Evolutionary conservation across 2,329 filamentous ascomycete species (phyloP), one percentile per base, ranked within the genome.

Genomic region (Fusarium sarcochroum): DNA sequence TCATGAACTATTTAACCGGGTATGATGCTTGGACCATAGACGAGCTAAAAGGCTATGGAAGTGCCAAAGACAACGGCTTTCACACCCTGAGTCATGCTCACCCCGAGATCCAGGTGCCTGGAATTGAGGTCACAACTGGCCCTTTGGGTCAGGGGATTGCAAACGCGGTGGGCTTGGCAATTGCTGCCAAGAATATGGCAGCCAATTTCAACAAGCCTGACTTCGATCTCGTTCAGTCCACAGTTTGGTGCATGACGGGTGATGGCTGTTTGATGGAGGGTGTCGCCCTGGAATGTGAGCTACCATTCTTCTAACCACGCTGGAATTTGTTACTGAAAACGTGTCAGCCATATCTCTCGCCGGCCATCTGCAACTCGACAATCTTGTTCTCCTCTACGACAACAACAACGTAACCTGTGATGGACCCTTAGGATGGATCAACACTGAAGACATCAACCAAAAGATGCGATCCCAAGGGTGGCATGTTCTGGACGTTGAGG

Each of bases 261-360:
- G 85, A 87, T 63, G 85, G 83, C 1, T 87, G 85, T 70, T 73
- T 88, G 18, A 84, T 86, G 70, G 86, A 88, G 68, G 86, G 86
- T 15, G 85, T 88, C 2, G 85, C 78, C 0, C 76, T 86, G 4
- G 86, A 88, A 66, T 84, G 25, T 27, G 25, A 27, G 25, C 25
- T 27, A 9, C 25, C 25, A 9, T 3, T 27, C 25, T 27, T 27
- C n/a, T 7, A 8, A 27, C 25, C 6, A 27, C 25, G 25, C 25
- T 27, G 10, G 25, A 27, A 3, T 9, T 7, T 9, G 6, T 27
- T 27, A 27, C 25, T 27, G 25, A 27, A 27, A 6, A 27, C 10
- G 8, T 9, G 7, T 27, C 8, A 27, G 25, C 32, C 14, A 32
- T 49, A 4, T 49, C 46, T 7, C 20, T 49, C 17, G 32, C 46